These are phyloP conservation scores for Fusarium guadeloupense DNA, from an alignment of 2,329 filamentous ascomycete species.

Conservation along the genomic window DNA sequence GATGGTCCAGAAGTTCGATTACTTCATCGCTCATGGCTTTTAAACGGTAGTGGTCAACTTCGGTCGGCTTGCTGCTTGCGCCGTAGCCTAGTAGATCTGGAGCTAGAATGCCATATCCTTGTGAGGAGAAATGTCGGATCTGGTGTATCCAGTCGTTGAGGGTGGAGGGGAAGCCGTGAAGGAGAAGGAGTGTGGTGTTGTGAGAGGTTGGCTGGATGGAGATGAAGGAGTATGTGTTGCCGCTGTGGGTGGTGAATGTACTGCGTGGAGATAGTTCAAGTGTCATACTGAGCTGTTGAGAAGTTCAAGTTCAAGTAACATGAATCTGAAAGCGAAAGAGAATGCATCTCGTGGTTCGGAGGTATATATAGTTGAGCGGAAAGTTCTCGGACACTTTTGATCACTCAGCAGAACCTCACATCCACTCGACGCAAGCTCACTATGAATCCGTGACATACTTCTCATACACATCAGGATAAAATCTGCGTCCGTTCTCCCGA, in stretches of 20 bases:
- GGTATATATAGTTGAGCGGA: conserved; percentile 30
- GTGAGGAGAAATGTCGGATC: conserved; percentile 45
- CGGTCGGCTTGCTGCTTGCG: conserved; percentile 45
- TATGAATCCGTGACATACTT: conserved; percentile 55
- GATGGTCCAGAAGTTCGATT: conserved; percentile 46
- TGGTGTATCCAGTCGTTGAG: conserved; percentile 55
- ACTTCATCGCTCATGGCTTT: conserved; percentile 48
- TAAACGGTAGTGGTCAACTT: conserved; percentile 44
- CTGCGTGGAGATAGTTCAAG: conserved; percentile 1
- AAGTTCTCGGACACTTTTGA: conserved; percentile 42
- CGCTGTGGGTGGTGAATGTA: conserved; percentile 23
- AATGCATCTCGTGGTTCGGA: background rate
- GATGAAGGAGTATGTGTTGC: conserved; percentile 46
- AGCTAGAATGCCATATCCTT: conserved; percentile 55
- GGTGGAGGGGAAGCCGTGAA: conserved; percentile 61
- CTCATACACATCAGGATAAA: conserved; percentile 59
- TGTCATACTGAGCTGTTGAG: conserved; percentile 6
- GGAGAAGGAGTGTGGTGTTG: conserved; percentile 53
- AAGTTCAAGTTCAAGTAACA: background rate
- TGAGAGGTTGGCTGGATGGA: conserved; percentile 29
- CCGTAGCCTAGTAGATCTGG: conserved; percentile 55
- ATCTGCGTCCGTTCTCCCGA: conserved; percentile 56
- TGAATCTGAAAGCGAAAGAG: background rate
- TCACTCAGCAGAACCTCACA: background rate
- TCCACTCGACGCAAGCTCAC: background rate